A percentile compares a stretch with the other conserved stretches of the same genome.
Evolutionary conservation across 1,139 yeast genomes (phyloP).

Genomic region (Yamadazyma taylorii): DNA sequence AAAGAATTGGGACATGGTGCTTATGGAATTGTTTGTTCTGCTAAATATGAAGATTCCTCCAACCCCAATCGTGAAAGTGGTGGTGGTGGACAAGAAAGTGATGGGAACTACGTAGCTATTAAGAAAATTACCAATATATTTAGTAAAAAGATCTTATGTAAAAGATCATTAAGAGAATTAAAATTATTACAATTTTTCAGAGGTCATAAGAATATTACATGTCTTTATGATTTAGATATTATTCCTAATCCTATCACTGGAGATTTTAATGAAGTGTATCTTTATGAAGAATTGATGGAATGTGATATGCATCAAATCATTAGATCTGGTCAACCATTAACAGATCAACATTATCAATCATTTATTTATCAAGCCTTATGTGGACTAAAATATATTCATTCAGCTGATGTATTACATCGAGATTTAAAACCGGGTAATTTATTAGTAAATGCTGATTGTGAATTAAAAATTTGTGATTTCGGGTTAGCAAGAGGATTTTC

Average conservation of each 20-base stretch:
- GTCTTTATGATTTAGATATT: slow-evolving; percentile 90
- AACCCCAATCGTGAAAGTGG: slow-evolving; percentile 3
- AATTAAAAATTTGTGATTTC: slow-evolving; percentile 92
- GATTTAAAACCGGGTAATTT: slow-evolving; percentile 94
- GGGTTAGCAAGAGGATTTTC: slow-evolving; percentile 96
- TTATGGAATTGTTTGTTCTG: slow-evolving; percentile 94
- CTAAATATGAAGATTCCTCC: slow-evolving; percentile 75
- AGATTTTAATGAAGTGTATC: slow-evolving; percentile 83
- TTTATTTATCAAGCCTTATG: slow-evolving; percentile 90
- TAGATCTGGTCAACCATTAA: slow-evolving; percentile 87
- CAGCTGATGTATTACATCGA: slow-evolving; percentile 92
- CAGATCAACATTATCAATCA: slow-evolving; percentile 93
- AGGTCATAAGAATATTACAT: slow-evolving; percentile 90
- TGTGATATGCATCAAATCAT: slow-evolving; percentile 98
- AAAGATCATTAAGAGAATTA: slow-evolving; percentile 85
- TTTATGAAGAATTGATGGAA: slow-evolving; percentile 95
- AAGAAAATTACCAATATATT: slow-evolving; percentile 93
- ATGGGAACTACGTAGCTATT: slow-evolving; percentile 69
- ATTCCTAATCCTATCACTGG: slow-evolving; percentile 69
- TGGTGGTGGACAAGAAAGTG: slow-evolving; percentile 10
- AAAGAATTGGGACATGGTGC: slow-evolving; percentile 97
- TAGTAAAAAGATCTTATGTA: slow-evolving; percentile 82
- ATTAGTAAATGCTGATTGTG: slow-evolving; percentile 94
- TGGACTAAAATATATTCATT: slow-evolving; percentile 85
- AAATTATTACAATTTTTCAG: slow-evolving; percentile 87